Evolutionary conservation across 1,284 basidiomycete genomes (phyloP).

Genomic region (Dichomitus squalens): DNA sequence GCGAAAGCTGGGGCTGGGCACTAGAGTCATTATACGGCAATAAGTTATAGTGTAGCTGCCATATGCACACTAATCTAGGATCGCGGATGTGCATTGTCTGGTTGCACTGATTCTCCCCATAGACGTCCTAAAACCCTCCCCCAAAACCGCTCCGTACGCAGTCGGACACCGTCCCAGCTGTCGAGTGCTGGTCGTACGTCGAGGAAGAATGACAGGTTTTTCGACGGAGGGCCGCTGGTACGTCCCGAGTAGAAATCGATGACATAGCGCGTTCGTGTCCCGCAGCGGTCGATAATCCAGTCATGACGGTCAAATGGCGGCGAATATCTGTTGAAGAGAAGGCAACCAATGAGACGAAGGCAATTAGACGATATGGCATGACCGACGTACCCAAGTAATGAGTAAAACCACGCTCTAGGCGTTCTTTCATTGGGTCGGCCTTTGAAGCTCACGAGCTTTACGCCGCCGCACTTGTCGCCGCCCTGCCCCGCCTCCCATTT

Average conservation of each 20-base stretch:
- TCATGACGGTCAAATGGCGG: slow-evolving; percentile 97
- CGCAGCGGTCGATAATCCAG: slow-evolving; percentile 95
- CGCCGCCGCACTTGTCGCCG: slow-evolving; percentile 80
- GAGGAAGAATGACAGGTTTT: slow-evolving; percentile 82
- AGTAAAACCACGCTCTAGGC: slow-evolving; percentile 83
- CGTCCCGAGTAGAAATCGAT: slow-evolving; percentile 99
- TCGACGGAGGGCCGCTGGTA: slow-evolving; percentile 41
- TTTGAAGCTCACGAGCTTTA: slow-evolving; percentile 86
- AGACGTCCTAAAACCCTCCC: slow-evolving; percentile 41
- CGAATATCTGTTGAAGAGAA: slow-evolving; percentile 67
- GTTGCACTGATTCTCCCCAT: slow-evolving; percentile 26
- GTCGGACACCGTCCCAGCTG: slow-evolving; percentile 85
- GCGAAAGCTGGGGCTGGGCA: neutral
- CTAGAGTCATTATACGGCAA: neutral
- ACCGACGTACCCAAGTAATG: slow-evolving; percentile 80
- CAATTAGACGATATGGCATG: neutral
- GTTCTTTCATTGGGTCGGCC: slow-evolving; percentile 76
- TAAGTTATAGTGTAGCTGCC: neutral
- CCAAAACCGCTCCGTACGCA: slow-evolving; percentile 65
- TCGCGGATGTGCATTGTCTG: slow-evolving; percentile 23
- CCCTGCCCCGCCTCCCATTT: slow-evolving; percentile 88
- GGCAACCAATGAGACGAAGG: neutral
- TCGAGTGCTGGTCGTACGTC: slow-evolving; percentile 95
- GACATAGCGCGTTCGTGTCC: slow-evolving; percentile 87
- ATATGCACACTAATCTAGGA: slow-evolving; percentile 4